Evolutionary conservation across 2,329 filamentous ascomycete species (phyloP).

Genomic region (Alternaria sp.): DNA sequence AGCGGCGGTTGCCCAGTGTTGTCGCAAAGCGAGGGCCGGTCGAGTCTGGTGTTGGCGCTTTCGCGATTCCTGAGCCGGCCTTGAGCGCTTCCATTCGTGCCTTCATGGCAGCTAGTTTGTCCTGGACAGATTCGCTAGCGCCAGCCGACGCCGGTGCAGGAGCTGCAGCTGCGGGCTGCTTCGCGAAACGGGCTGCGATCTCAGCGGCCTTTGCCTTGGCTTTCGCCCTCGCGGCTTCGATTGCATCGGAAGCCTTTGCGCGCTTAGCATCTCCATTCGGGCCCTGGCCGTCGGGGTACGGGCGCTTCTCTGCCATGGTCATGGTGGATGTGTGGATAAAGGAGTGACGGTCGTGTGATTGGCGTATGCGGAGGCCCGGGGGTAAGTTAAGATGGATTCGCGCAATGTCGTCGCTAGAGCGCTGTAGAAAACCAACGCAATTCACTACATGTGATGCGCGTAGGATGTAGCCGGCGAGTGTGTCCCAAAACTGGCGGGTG

Average conservation of each 20-base stretch:
- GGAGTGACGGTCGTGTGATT: background rate
- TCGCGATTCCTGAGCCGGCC: constrained; percentile 68
- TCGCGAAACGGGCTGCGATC: constrained; percentile 43
- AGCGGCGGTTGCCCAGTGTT: constrained; percentile 61
- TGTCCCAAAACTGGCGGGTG: background rate
- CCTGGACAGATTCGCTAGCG: constrained; percentile 23
- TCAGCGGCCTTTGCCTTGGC: constrained; percentile 43
- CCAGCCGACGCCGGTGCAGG: constrained; percentile 19
- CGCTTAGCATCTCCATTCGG: constrained; percentile 44
- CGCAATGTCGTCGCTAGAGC: background rate
- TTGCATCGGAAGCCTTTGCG: constrained; percentile 45
- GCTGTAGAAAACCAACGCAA: background rate
- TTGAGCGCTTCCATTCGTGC: constrained; percentile 41
- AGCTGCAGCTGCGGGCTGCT: constrained; percentile 21
- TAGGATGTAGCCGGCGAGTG: background rate
- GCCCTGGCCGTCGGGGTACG: constrained; percentile 44
- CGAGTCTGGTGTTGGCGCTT: constrained; percentile 46
- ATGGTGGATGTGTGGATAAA: constrained; percentile 6
- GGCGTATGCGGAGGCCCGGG: constrained; percentile 4
- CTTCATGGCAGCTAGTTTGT: constrained; percentile 37
- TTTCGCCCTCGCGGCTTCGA: constrained; percentile 43
- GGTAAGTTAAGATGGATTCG: constrained; percentile 1
- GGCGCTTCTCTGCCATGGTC: constrained; percentile 54
- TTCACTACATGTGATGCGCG: background rate
- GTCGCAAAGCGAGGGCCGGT: constrained; percentile 61